These are phyloP conservation scores for Phytophthora tentaculata DNA, from an alignment of 352 stramenopile species.

Conservation along the genomic window DNA sequence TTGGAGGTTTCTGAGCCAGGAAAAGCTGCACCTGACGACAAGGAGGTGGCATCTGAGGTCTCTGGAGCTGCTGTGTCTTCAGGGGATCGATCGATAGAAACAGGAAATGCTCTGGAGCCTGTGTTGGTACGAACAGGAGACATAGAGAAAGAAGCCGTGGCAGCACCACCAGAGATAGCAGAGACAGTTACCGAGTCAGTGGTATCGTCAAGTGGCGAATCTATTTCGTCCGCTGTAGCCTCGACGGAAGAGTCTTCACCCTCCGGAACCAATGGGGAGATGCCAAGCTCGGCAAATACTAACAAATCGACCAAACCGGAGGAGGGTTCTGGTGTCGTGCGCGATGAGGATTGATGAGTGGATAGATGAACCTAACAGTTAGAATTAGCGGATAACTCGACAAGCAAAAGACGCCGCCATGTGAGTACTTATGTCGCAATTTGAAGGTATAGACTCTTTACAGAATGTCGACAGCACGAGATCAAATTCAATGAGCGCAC, in stretches of 20 bases:
- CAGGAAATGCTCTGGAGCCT: slow-evolving; percentile 17
- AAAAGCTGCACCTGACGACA: slow-evolving; percentile 4
- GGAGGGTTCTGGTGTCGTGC: slow-evolving; percentile 21
- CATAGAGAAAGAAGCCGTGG: background rate
- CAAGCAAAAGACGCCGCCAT: slow-evolving; percentile 25
- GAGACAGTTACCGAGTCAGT: slow-evolving; percentile 1
- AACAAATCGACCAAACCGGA: slow-evolving; percentile 15
- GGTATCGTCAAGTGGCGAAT: slow-evolving; percentile 6
- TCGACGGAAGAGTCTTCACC: slow-evolving; percentile 10
- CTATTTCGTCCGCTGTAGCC: slow-evolving; percentile 7
- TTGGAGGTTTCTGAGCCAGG: slow-evolving; percentile 1
- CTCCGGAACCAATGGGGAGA: slow-evolving; percentile 23
- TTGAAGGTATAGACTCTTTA: slow-evolving; percentile 8
- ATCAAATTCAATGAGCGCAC: too few relatives aligned
- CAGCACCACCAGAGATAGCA: background rate
- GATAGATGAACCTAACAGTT: slow-evolving; percentile 38
- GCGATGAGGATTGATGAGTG: slow-evolving; percentile 31
- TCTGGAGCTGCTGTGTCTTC: background rate
- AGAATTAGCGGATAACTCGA: slow-evolving; percentile 35
- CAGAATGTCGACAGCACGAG: slow-evolving; percentile 13
- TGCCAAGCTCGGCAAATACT: slow-evolving; percentile 18
- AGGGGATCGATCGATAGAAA: slow-evolving; percentile 34
- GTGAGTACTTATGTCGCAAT: slow-evolving; percentile 7
- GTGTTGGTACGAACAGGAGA: slow-evolving; percentile 21
- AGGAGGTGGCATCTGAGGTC: slow-evolving; percentile 14